Evolutionary conservation across 1,284 basidiomycete genomes (phyloP), one percentile per base, ranked within the genome.

Genomic region (Exsudoporus floridanus): DNA sequence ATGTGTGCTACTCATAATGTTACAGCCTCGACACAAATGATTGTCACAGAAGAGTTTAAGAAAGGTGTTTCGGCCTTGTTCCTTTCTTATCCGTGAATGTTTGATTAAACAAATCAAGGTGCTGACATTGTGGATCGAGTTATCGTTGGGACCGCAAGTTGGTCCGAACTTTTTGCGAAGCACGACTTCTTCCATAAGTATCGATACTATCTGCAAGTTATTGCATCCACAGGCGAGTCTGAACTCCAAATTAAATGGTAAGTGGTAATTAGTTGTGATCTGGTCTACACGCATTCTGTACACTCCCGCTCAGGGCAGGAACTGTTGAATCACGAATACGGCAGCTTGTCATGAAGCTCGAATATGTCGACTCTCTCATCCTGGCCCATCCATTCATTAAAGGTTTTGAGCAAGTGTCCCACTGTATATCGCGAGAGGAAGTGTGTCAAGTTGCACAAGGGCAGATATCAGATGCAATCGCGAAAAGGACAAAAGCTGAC

Each of bases 1-100:
- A 99, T 99, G 96, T 99, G 96, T 71, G 87, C 96, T 31, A 99
- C 97, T 14, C 97, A 99, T 74, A 99, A 99, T 66, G 94, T 99
- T 54, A 94, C 93, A 38, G 83, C 86, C 37, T 98, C 94, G 13
- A 99, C 96, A 2, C 93, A 98, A 75, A 89, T 90, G 77, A 92
- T 99, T 59, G 95, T 98, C 81, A 96, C 92, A 2, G 88, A 92
- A 63, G 97, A 99, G 69, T 96, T 98, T 72, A 90, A 94, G 74
- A 84, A 91, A 77, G 95, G 93, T 89, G 52, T 52, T 27, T 40
- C 9, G 2, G 14, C 16, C 19, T 31, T 33, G 0, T 21, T 27
- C 5, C 23, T 25, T 30, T 21, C 14, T 6, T 27, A 9, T 37
- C n/a, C 31, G 14, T 31, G 38, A 38, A 23, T 33, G 28, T 53